These are phyloP conservation scores for Hibiscus mutabilis DNA, from an alignment of 345 rosid species.

Conservation along the genomic window DNA sequence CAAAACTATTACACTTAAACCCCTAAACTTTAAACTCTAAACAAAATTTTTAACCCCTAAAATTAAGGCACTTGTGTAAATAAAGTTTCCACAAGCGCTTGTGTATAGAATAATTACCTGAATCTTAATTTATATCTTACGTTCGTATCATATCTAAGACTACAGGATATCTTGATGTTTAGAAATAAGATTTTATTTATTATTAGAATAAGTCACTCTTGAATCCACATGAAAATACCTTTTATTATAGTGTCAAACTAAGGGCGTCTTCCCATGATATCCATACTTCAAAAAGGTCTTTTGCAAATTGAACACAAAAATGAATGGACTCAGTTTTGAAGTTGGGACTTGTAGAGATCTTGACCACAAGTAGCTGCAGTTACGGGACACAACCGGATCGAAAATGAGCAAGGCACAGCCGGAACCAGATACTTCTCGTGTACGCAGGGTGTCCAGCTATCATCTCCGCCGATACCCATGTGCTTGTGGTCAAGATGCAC, in stretches of 20 bases:
- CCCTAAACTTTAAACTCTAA: no score
- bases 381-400: constrained; percentile 58
- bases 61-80: no score
- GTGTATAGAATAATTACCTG: no score
- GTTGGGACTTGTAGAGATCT: constrained; percentile 53
- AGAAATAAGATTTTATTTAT: background rate
- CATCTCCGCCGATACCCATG: constrained; percentile 94
- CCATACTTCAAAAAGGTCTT: background rate
- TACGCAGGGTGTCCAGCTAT: constrained; percentile 83
- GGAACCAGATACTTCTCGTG: constrained; percentile 74
- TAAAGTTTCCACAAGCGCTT: no score
- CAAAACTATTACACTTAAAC: no score
- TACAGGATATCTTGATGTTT: no score
- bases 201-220: background rate
- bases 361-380: constrained; percentile 43
- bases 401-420: constrained; percentile 58
- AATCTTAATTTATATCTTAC: no score
- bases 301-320: background rate
- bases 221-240: background rate
- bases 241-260: background rate
- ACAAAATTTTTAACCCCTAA: no score
- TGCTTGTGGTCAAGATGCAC: constrained; percentile 97
- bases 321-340: constrained; percentile 25
- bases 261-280: background rate
- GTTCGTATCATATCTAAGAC: no score